Percentiles rank a stretch among this genome's conserved stretches.
Conservation (phyloP, 1,284 basidiomycete species). For the Ceratobasidium papillatum region DNA sequence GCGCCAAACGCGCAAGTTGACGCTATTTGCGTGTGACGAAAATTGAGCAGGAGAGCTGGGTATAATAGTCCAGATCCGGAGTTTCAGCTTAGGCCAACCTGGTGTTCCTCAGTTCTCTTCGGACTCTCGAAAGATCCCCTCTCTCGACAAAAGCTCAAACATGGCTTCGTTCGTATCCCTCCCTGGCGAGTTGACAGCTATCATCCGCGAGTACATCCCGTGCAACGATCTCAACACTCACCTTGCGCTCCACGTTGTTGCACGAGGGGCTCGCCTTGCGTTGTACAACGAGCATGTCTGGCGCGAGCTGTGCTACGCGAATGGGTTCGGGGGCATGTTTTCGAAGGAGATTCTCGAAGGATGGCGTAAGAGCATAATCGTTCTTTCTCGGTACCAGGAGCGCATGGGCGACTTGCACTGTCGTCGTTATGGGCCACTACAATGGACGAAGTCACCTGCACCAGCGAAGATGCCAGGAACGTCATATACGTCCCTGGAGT, state of each 20-base stretch:
- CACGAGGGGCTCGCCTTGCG: conserved; percentile 28
- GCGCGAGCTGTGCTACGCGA: conserved; percentile 35
- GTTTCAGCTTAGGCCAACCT: conserved; percentile 34
- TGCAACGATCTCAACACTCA: conserved; percentile 29
- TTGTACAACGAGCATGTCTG: conserved; percentile 31
- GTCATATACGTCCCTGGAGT: conserved; percentile 19
- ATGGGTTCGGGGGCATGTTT: conserved; percentile 36
- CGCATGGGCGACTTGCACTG: conserved; percentile 25
- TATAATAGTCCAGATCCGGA: conserved; percentile 35
- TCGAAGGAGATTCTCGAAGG: conserved; percentile 18
- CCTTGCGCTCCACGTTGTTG: conserved; percentile 27
- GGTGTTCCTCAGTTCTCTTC: conserved; percentile 35
- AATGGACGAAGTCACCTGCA: conserved; percentile 12
- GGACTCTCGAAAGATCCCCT: conserved; percentile 2
- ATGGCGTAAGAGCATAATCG: conserved; percentile 33
- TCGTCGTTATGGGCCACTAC: conserved; percentile 30
- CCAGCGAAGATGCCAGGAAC: background rate
- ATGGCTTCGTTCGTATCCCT: conserved; percentile 34
- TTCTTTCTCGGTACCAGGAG: conserved; percentile 34
- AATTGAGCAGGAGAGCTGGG: background rate
- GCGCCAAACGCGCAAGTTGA: background rate
- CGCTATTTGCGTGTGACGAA: conserved; percentile 20
- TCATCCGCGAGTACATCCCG: conserved; percentile 31
- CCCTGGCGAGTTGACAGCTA: conserved; percentile 30
- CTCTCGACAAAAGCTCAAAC: conserved; percentile 16